A percentile compares a stretch with the other conserved stretches of the same genome.
These are phyloP conservation scores for Centella asiatica DNA, from an alignment of 129 eudicot species.

Conservation along the genomic window DNA sequence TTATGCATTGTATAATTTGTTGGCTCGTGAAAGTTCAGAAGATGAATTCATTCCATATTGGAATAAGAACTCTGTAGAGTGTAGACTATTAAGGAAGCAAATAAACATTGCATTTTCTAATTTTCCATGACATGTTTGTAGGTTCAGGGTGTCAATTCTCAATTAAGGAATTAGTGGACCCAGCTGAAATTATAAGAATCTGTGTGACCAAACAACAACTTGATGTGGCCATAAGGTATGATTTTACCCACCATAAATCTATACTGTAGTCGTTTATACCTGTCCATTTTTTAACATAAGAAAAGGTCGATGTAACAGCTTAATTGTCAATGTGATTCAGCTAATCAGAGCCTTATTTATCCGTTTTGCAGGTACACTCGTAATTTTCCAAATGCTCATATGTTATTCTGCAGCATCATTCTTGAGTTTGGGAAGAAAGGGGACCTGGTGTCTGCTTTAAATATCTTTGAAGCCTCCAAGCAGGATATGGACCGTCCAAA, in stretches of 20 bases:
- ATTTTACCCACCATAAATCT: neutral
- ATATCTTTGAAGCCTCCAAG: conserved; percentile 74
- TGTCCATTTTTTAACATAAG: too few relatives aligned
- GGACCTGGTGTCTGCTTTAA: conserved; percentile 65
- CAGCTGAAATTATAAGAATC: conserved; percentile 51
- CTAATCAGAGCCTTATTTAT: too few relatives aligned
- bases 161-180: conserved; percentile 40
- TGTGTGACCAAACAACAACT: conserved; percentile 52
- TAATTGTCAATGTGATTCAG: too few relatives aligned
- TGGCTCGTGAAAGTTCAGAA: neutral
- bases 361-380: conserved; percentile 59
- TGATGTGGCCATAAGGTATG: conserved; percentile 60
- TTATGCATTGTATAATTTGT: neutral
- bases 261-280: neutral
- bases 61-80: too few relatives aligned
- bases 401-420: conserved; percentile 49
- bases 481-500: conserved; percentile 48
- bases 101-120: neutral
- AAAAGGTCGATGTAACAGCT: too few relatives aligned
- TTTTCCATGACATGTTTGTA: neutral
- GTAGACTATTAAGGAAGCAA: too few relatives aligned
- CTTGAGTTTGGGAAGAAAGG: conserved; percentile 81
- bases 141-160: conserved; percentile 51
- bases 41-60: too few relatives aligned
- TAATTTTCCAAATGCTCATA: conserved; percentile 39